Conservation (phyloP, 2,329 filamentous ascomycete species). For the Fusarium staphyleae region DNA sequence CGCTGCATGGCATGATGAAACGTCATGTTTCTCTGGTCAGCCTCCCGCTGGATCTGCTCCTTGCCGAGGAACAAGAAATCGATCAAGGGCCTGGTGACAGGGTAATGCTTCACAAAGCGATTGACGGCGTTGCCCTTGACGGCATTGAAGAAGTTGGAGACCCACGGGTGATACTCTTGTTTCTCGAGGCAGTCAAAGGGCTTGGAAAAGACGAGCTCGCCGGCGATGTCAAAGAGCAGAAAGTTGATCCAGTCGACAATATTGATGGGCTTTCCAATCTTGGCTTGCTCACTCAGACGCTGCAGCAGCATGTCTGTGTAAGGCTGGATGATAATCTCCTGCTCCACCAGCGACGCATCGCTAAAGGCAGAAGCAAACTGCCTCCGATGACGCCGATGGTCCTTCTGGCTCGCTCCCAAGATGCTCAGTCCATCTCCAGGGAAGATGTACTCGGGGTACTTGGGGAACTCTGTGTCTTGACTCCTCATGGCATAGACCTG, state of each 20-base stretch:
- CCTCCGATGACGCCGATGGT: not conserved
- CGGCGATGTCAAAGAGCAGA: conserved; percentile 39
- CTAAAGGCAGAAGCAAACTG: conserved; percentile 2
- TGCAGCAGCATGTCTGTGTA: conserved; percentile 2
- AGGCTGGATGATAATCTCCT: not conserved
- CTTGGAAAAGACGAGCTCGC: conserved; percentile 37
- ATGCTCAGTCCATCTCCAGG: not conserved
- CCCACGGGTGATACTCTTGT: conserved; percentile 35
- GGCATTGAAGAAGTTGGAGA: conserved; percentile 27
- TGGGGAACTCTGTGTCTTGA: conserved; percentile 2
- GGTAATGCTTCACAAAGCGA: too few species aligned
- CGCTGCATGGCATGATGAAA: not conserved
- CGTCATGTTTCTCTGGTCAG: conserved; percentile 4
- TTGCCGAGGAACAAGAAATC: too few species aligned
- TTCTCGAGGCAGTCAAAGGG: conserved; percentile 35
- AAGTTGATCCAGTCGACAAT: conserved; percentile 44
- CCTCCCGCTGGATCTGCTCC: too few species aligned
- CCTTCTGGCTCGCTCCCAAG: not conserved
- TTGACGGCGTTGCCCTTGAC: too few species aligned
- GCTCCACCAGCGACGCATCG: not conserved
- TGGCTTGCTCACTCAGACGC: conserved; percentile 1
- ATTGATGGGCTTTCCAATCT: too few species aligned
- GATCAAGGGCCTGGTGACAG: too few species aligned
- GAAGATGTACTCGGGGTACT: not conserved
- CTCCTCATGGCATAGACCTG: not conserved